A percentile compares a stretch with the other conserved stretches of the same genome.
These are phyloP conservation scores for Salvia splendens DNA, from an alignment of 257 asterid genomes.

Conservation along the genomic window DNA sequence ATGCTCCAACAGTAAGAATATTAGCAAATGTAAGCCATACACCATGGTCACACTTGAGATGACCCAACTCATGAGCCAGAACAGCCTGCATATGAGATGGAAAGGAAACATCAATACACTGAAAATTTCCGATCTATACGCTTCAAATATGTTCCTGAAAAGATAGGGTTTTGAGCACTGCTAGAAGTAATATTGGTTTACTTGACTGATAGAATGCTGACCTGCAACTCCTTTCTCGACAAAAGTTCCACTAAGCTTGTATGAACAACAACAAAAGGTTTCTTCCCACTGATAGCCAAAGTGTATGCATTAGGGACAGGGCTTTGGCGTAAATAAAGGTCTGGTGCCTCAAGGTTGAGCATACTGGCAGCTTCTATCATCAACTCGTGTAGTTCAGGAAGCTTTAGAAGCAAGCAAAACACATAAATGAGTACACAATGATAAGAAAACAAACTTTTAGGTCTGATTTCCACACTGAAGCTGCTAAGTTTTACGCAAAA, in stretches of 20 bases:
- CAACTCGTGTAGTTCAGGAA: constrained; percentile 75
- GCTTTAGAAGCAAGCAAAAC: constrained; percentile 45
- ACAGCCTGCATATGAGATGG: constrained; percentile 62
- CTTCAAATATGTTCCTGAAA: constrained; percentile 12
- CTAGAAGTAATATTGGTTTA: neutral
- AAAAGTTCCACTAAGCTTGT: constrained; percentile 94
- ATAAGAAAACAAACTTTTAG: neutral
- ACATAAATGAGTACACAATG: constrained; percentile 1
- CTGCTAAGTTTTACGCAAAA: neutral
- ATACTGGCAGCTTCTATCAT: constrained; percentile 78
- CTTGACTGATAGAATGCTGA: constrained; percentile 26
- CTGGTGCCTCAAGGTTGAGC: constrained; percentile 76
- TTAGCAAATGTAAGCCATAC: constrained; percentile 92
- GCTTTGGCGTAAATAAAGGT: constrained; percentile 85
- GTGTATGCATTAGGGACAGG: constrained; percentile 95
- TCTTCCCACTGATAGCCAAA: constrained; percentile 86
- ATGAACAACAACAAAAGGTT: constrained; percentile 92
- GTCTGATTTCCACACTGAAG: neutral
- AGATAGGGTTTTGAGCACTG: constrained; percentile 10
- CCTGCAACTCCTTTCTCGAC: constrained; percentile 88
- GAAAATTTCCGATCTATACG: neutral
- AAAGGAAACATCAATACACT: constrained; percentile 15
- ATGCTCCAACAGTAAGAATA: constrained; percentile 88
- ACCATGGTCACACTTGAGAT: constrained; percentile 95
- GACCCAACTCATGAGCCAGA: constrained; percentile 95